phyloP scores from a whole-genome alignment of 176 grass and related monocot genomes.

The Oryza longistaminata region DNA sequence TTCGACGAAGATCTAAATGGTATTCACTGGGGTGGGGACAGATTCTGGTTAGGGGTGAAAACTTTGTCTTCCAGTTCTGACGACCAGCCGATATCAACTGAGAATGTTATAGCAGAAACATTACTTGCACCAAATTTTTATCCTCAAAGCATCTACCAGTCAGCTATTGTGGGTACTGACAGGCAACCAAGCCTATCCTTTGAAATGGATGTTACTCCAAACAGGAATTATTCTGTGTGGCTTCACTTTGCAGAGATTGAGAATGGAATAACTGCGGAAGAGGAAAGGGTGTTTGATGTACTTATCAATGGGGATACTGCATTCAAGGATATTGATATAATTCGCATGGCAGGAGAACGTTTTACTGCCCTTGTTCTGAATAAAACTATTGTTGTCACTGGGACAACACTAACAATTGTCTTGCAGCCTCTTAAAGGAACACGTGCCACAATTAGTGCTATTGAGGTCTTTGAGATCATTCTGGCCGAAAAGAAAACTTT shows the following conservation, averaged over 20 bases:
- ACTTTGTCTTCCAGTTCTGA: slow-evolving; percentile 69
- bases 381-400: slow-evolving; percentile 72
- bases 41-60: slow-evolving; percentile 80
- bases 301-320: slow-evolving; percentile 79
- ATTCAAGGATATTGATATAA: slow-evolving; percentile 79
- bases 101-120: slow-evolving; percentile 84
- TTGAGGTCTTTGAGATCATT: slow-evolving; percentile 94
- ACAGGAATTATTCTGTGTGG: slow-evolving; percentile 97
- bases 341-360: slow-evolving; percentile 68
- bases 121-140: slow-evolving; percentile 84
- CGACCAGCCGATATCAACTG: slow-evolving; percentile 71
- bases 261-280: slow-evolving; percentile 59
- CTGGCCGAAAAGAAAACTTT: slow-evolving; percentile 76
- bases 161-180: slow-evolving; percentile 75
- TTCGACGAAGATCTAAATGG: slow-evolving; percentile 93
- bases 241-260: slow-evolving; percentile 98
- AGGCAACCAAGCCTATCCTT: slow-evolving; percentile 67
- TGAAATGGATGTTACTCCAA: slow-evolving; percentile 90
- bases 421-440: slow-evolving; percentile 64
- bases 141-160: slow-evolving; percentile 79
- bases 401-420: slow-evolving; percentile 64
- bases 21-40: slow-evolving; percentile 75
- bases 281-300: slow-evolving; percentile 84
- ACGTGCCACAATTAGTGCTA: slow-evolving; percentile 73
- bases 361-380: slow-evolving; percentile 94